phyloP scores from a whole-genome alignment of 2,329 filamentous ascomycete species.

The Sclerotinia glacialis region DNA sequence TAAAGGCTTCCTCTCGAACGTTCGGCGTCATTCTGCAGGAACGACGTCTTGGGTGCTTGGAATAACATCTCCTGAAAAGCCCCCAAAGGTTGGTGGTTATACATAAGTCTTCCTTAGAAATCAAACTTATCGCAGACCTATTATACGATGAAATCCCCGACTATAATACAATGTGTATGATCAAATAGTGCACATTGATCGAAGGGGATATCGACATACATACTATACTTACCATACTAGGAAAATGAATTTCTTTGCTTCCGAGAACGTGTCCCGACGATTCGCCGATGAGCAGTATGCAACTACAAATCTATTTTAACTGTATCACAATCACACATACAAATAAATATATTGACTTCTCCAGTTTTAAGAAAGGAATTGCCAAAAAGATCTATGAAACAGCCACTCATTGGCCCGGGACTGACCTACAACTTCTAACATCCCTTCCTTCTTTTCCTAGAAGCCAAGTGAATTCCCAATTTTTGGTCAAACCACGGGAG shows the following conservation, averaged over 20 bases:
- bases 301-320: neutral
- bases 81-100: too few species aligned
- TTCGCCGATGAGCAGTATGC: neutral
- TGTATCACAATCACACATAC: neutral
- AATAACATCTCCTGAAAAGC: neutral
- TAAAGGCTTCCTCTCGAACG: neutral
- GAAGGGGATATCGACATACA: neutral
- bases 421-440: neutral
- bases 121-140: too few species aligned
- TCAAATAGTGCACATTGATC: neutral
- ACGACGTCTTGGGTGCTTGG: neutral
- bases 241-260: neutral
- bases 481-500: slow-evolving; percentile 13
- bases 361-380: neutral
- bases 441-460: slow-evolving; percentile 7
- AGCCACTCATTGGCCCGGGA: neutral
- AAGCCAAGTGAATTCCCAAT: neutral
- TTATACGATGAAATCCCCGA: neutral
- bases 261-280: neutral
- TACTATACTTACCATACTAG: neutral
- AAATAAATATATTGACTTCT: neutral
- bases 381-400: neutral
- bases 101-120: neutral
- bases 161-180: neutral
- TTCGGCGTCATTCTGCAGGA: slow-evolving; percentile 15